These are phyloP conservation scores for Xanthoconium stramineum DNA, from an alignment of 768 basidiomycete species.

Conservation along the genomic window DNA sequence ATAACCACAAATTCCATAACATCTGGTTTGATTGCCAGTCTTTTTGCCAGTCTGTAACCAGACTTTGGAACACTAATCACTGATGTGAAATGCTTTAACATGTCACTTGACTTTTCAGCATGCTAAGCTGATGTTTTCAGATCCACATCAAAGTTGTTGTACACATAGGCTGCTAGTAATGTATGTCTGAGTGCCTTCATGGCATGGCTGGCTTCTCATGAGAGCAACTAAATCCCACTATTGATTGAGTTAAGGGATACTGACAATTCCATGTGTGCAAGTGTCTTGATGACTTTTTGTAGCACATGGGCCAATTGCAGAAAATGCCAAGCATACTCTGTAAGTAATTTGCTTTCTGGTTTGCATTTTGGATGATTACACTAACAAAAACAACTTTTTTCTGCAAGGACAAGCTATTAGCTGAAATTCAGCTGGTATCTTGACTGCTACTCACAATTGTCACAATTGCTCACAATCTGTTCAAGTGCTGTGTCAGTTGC, in stretches of 20 bases:
- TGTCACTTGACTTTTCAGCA: not conserved
- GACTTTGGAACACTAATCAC: not conserved
- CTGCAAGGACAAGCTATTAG: too few species aligned
- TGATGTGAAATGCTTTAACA: not conserved
- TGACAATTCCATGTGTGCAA: not conserved
- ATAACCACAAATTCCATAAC: too few species aligned
- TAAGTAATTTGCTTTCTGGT: not conserved
- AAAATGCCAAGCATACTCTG: constrained; percentile 3
- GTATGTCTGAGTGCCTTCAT: not conserved
- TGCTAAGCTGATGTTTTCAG: not conserved
- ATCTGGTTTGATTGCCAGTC: too few species aligned
- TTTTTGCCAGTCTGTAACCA: too few species aligned
- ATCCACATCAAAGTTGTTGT: constrained; percentile 4
- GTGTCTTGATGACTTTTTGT: not conserved
- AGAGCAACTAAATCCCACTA: not conserved
- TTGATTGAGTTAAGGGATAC: not conserved
- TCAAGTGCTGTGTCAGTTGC: too few species aligned
- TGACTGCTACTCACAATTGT: too few species aligned
- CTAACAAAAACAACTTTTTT: not conserved
- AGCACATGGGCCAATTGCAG: not conserved
- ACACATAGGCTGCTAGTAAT: not conserved
- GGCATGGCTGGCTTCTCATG: not conserved
- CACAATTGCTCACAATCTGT: too few species aligned
- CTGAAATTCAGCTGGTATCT: too few species aligned
- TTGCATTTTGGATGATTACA: not conserved